Evolutionary conservation across 768 basidiomycete genomes (phyloP).

Genomic region (Dioszegia hungarica): DNA sequence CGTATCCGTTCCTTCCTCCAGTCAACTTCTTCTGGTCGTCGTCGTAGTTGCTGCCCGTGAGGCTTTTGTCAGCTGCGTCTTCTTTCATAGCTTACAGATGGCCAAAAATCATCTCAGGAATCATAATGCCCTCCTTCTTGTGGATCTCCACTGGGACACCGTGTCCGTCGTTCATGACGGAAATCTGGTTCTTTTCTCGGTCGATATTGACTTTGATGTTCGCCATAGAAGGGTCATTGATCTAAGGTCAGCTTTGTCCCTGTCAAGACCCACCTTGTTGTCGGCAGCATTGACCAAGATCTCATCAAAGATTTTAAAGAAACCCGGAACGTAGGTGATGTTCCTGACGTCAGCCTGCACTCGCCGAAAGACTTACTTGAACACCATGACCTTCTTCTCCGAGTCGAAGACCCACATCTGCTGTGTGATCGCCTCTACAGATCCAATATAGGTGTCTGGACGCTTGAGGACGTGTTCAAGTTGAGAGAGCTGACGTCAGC

Average conservation of each 20-base stretch:
- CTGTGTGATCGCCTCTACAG: constrained; percentile 80
- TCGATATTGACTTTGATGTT: constrained; percentile 83
- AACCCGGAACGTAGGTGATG: constrained; percentile 84
- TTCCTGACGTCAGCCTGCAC: constrained; percentile 36
- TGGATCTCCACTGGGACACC: constrained; percentile 98
- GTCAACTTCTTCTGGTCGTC: constrained; percentile 98
- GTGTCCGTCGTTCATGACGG: constrained; percentile 88
- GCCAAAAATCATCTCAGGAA: constrained; percentile 96
- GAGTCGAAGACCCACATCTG: constrained; percentile 91
- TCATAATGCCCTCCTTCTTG: constrained; percentile 83
- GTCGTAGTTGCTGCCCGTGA: constrained; percentile 95
- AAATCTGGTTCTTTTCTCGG: constrained; percentile 74
- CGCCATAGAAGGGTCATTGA: constrained; percentile 89
- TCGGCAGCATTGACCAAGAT: constrained; percentile 99
- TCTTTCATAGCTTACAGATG: constrained; percentile 58
- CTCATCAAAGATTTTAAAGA: constrained; percentile 99
- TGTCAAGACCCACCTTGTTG: constrained; percentile 71
- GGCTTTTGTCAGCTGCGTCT: constrained; percentile 34
- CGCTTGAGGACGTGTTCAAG: constrained; percentile 67
- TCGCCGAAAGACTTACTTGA: constrained; percentile 60
- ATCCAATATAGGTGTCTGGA: constrained; percentile 74
- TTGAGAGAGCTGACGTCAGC: constrained; percentile 70
- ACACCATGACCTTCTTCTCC: constrained; percentile 73
- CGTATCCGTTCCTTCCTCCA: constrained; percentile 96
- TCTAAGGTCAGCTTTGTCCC: constrained; percentile 53